Evolutionary conservation across 1,284 basidiomycete genomes (phyloP), one percentile per base, ranked within the genome.

Genomic region (Naganishia albida): DNA sequence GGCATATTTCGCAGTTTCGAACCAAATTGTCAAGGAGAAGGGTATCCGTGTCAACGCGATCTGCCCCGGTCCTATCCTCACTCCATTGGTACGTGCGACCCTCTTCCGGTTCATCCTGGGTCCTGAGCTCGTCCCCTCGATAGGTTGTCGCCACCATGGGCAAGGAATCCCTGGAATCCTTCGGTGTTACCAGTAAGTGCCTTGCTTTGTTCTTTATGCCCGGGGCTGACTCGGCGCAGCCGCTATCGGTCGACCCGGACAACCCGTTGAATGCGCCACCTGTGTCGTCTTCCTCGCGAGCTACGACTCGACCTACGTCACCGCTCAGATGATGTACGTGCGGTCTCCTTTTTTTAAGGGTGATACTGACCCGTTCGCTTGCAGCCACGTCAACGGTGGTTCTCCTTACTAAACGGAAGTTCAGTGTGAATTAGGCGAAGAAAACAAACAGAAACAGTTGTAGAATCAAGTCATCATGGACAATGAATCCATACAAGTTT

Each of bases 261-360:
- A 85, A 72, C 85, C 84, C 3, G 76, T 85, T 55, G 84, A 86
- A 71, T 75, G 83, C 39, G 85, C 84, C 7, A 84, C 83, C 1
- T 81, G 80, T 34, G 83, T 82, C 68, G 83, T 85, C 25, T 85
- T 83, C 77, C 78, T 85, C 43, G 81, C 82, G 15, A 82, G 81
- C 46, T 77, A 80, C 7, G 83, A 85, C 69, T 83, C 82, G 6
- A 82, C 82, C 46, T 85, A 84, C 75, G 82, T 85, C 62, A 83
- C 78, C 23, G 78, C 74, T 59, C 75, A 76, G 70, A 55, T 34
- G 23, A 65, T 68, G 63, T 55, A 44, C 40, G 43, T 54, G 16
- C 28, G 13, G 23, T 18, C 6, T 1, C 10, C 2, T 13, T 18
- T 34, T 25, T 46, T 3, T 4, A 13, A 13, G 20, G n/a, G 25